Evolutionary conservation across 169 alveolate genomes (phyloP).

Genomic region (Amoebophrya sp.): DNA sequence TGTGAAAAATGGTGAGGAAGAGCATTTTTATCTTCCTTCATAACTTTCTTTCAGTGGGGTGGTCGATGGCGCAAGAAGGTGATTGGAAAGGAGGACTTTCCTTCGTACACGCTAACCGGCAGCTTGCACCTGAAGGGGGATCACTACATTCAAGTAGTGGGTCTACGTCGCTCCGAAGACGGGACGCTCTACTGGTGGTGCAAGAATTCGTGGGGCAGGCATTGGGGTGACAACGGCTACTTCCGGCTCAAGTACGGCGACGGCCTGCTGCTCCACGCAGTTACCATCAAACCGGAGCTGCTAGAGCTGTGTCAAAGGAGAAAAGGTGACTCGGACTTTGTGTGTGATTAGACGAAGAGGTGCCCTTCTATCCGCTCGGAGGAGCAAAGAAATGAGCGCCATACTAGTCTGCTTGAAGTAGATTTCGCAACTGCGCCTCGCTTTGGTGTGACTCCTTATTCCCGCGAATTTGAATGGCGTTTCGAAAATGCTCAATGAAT

Average conservation of each 20-base stretch:
- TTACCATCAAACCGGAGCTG: not conserved
- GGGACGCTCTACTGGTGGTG: not conserved
- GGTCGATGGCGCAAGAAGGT: not conserved
- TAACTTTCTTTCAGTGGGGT: too few species aligned
- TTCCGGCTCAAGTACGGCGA: not conserved
- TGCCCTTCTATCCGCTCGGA: too few species aligned
- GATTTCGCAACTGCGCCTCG: too few species aligned
- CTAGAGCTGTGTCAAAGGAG: not conserved
- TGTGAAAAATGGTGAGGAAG: too few species aligned
- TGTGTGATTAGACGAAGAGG: too few species aligned
- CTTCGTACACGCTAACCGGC: not conserved
- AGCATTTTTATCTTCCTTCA: too few species aligned
- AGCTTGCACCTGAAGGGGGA: not conserved
- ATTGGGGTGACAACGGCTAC: not conserved
- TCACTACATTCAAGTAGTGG: not conserved
- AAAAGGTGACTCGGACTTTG: not conserved
- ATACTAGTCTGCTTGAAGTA: too few species aligned
- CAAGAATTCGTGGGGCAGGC: not conserved
- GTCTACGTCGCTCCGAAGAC: not conserved
- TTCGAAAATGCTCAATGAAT: too few species aligned
- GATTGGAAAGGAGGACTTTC: not conserved
- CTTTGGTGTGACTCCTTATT: too few species aligned
- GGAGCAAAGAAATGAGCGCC: too few species aligned
- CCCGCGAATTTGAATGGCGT: too few species aligned
- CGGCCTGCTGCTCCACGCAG: not conserved